Conservation (phyloP, 768 basidiomycete species). For the Amanita phalloides region DNA sequence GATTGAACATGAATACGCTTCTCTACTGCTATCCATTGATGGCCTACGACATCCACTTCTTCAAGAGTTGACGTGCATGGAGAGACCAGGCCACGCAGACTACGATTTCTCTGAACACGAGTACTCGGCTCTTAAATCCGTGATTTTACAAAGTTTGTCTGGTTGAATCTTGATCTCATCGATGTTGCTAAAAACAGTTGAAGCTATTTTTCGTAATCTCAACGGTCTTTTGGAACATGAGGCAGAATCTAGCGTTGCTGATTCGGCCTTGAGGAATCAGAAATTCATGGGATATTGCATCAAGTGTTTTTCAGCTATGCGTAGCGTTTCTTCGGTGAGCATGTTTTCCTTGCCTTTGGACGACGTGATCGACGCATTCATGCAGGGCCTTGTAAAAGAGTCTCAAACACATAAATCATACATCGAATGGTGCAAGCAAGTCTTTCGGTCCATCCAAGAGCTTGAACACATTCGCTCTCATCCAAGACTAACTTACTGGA, state of each 20-base stretch:
- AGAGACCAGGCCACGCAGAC: conserved; percentile 12
- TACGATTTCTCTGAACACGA: conserved; percentile 19
- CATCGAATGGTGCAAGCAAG: conserved; percentile 20
- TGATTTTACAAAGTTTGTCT: conserved; percentile 18
- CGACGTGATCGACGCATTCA: background rate
- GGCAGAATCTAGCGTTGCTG: background rate
- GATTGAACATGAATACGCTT: conserved; percentile 49
- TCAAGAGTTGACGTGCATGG: conserved; percentile 16
- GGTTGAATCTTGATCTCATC: background rate
- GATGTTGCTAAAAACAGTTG: background rate
- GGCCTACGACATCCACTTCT: conserved; percentile 43
- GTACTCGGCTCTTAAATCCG: conserved; percentile 22
- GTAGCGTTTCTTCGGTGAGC: conserved; percentile 32
- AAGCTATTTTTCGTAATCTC: conserved; percentile 38
- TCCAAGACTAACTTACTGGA: conserved; percentile 19
- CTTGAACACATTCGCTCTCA: conserved; percentile 22
- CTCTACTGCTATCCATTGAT: conserved; percentile 48
- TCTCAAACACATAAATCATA: conserved; percentile 15
- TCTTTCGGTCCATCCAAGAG: conserved; percentile 17
- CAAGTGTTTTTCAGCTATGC: conserved; percentile 41
- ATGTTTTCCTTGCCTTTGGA: background rate
- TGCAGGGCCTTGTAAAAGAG: conserved; percentile 2
- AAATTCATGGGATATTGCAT: conserved; percentile 29
- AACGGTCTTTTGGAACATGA: conserved; percentile 19
- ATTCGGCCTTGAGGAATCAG: conserved; percentile 21